Conservation (phyloP, 352 stramenopile genomes). For the Phytophthora ramorum region DNA sequence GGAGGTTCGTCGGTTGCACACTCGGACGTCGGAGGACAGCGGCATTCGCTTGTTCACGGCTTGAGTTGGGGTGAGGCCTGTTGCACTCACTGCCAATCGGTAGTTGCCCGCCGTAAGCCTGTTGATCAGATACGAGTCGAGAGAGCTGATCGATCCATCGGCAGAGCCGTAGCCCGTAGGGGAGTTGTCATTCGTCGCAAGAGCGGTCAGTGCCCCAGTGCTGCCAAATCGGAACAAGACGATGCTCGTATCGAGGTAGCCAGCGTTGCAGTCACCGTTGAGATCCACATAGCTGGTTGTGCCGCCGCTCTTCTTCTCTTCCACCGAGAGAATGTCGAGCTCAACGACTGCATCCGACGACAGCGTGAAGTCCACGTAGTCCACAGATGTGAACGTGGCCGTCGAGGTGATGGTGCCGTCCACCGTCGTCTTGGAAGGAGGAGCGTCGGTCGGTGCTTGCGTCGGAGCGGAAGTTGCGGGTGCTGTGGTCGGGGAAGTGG, state of each 20-base stretch:
- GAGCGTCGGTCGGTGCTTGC: conserved; percentile 13
- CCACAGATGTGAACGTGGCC: conserved; percentile 55
- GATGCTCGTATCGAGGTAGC: conserved; percentile 69
- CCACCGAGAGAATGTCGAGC: conserved; percentile 74
- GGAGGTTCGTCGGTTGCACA: conserved; percentile 56
- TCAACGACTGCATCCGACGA: conserved; percentile 48
- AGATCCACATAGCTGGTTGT: conserved; percentile 53
- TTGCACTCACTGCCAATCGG: conserved; percentile 62
- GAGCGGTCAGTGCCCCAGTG: conserved; percentile 19
- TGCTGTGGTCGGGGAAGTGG: conserved; percentile 25
- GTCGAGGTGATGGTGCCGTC: conserved; percentile 77
- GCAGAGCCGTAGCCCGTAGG: conserved; percentile 44
- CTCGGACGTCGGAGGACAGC: conserved; percentile 40
- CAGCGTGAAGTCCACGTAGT: conserved; percentile 73
- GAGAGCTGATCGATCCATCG: conserved; percentile 61
- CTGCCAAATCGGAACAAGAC: conserved; percentile 55
- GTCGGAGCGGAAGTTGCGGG: conserved; percentile 29
- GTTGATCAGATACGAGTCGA: conserved; percentile 64
- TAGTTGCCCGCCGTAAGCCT: conserved; percentile 53
- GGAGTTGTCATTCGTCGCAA: conserved; percentile 54
- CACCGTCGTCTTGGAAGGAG: conserved; percentile 40
- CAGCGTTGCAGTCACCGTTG: conserved; percentile 75
- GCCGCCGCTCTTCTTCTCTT: conserved; percentile 35
- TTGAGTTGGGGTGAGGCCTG: conserved; percentile 52
- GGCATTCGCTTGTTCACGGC: conserved; percentile 53